A percentile compares a stretch with the other conserved stretches of the same genome.
These are phyloP conservation scores for Babesia ovata DNA, from an alignment of 169 alveolate genomes.

Conservation along the genomic window DNA sequence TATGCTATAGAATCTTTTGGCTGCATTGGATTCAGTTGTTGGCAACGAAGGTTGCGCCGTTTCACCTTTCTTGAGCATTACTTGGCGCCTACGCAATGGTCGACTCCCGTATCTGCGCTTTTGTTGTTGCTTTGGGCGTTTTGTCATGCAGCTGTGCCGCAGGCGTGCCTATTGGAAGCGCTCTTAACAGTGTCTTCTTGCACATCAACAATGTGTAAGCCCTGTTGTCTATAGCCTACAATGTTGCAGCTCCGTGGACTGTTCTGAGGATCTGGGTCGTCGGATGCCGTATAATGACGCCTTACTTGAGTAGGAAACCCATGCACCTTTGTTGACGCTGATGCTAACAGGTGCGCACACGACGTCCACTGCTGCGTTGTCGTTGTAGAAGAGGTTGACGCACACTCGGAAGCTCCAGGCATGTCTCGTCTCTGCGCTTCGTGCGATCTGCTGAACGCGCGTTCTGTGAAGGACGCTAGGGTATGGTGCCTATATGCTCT, in stretches of 20 bases:
- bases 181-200: slow-evolving; percentile 32
- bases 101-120: background rate
- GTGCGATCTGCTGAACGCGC: slow-evolving; percentile 9
- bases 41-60: background rate
- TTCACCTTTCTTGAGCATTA: background rate
- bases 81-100: background rate
- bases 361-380: slow-evolving; percentile 54
- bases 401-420: slow-evolving; percentile 40
- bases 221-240: background rate
- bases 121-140: background rate
- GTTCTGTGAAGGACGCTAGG: slow-evolving; percentile 32
- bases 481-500: background rate
- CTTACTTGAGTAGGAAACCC: slow-evolving; percentile 16
- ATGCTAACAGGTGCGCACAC: slow-evolving; percentile 37
- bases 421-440: slow-evolving; percentile 54
- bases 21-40: too few relatives aligned
- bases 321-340: background rate
- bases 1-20: too few relatives aligned
- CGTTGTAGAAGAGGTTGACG: slow-evolving; percentile 56
- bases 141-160: background rate
- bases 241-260: slow-evolving; percentile 39
- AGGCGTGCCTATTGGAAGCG: slow-evolving; percentile 6
- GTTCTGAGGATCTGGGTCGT: slow-evolving; percentile 20
- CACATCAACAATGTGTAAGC: slow-evolving; percentile 67
- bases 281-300: slow-evolving; percentile 52